Conservation (phyloP, 1,284 basidiomycete genomes). For the Singerocomus rubriflavus region DNA sequence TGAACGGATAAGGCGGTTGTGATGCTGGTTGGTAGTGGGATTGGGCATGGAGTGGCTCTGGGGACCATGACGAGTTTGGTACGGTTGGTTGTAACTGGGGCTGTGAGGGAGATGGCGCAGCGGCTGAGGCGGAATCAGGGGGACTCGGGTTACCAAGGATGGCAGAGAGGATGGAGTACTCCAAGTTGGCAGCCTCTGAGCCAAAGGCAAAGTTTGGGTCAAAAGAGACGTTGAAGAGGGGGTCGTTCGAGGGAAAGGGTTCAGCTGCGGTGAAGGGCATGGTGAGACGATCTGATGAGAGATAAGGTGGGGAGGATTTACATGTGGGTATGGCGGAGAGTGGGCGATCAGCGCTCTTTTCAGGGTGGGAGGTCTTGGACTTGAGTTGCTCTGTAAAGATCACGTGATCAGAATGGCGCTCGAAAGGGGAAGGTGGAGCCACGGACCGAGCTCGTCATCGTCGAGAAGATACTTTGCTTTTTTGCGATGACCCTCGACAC, state of each 20-base stretch:
- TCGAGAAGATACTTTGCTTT: constrained; percentile 97
- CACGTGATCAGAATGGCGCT: constrained; percentile 39
- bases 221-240: constrained; percentile 60
- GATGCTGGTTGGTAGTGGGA: constrained; percentile 22
- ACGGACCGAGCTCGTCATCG: constrained; percentile 85
- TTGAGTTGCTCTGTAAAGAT: constrained; percentile 54
- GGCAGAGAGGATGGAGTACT: constrained; percentile 89
- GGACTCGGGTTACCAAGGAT: constrained; percentile 80
- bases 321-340: constrained; percentile 32
- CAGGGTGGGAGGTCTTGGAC: constrained; percentile 33
- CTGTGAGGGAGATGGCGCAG: constrained; percentile 42
- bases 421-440: constrained; percentile 21
- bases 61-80: constrained; percentile 45
- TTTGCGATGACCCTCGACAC: constrained; percentile 93
- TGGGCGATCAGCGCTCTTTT: constrained; percentile 25
- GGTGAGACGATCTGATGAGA: constrained; percentile 1
- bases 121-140: constrained; percentile 47
- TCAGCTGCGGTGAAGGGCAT: constrained; percentile 36
- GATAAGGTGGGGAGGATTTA: constrained; percentile 14
- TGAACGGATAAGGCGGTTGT: constrained; percentile 27
- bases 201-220: constrained; percentile 70
- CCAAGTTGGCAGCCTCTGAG: constrained; percentile 85
- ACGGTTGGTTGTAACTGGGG: constrained; percentile 36
- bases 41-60: constrained; percentile 36
- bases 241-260: constrained; percentile 50